phyloP scores from a whole-genome alignment of 2,329 filamentous ascomycete genomes.

The Penicillium sp. region DNA sequence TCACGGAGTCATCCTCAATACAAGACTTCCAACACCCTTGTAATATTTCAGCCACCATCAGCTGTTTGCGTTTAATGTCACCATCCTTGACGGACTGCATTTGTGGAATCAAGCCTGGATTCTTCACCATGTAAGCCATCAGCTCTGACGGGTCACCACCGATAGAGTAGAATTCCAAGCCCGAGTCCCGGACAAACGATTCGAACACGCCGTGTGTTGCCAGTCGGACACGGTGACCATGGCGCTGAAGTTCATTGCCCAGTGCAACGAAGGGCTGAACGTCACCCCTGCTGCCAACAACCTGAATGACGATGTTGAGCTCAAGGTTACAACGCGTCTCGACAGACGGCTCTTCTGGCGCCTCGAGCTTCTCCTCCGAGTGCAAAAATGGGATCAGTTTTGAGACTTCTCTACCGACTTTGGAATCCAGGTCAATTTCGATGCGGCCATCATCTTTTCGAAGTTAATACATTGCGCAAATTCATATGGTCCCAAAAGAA shows the following conservation, averaged over 20 bases:
- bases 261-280: constrained; percentile 60
- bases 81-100: constrained; percentile 33
- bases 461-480: not conserved
- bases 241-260: constrained; percentile 49
- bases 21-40: constrained; percentile 37
- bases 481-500: not conserved
- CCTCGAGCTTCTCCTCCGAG: constrained; percentile 1
- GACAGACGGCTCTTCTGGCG: not conserved
- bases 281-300: constrained; percentile 58
- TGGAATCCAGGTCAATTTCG: constrained; percentile 24
- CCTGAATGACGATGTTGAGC: constrained; percentile 56
- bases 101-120: constrained; percentile 40
- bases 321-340: not conserved
- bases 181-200: constrained; percentile 52
- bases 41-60: constrained; percentile 34
- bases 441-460: constrained; percentile 23
- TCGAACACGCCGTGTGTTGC: constrained; percentile 57
- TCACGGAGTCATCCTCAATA: constrained; percentile 22
- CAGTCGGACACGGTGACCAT: constrained; percentile 56
- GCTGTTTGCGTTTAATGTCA: constrained; percentile 20
- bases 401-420: constrained; percentile 18
- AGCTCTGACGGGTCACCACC: constrained; percentile 54
- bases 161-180: constrained; percentile 57
- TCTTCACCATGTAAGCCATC: constrained; percentile 53
- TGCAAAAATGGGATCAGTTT: constrained; percentile 14